A percentile compares a stretch with the other conserved stretches of the same genome.
Evolutionary conservation across 2,329 filamentous ascomycete species (phyloP).

Genomic region (Furcasterigmium sp.): DNA sequence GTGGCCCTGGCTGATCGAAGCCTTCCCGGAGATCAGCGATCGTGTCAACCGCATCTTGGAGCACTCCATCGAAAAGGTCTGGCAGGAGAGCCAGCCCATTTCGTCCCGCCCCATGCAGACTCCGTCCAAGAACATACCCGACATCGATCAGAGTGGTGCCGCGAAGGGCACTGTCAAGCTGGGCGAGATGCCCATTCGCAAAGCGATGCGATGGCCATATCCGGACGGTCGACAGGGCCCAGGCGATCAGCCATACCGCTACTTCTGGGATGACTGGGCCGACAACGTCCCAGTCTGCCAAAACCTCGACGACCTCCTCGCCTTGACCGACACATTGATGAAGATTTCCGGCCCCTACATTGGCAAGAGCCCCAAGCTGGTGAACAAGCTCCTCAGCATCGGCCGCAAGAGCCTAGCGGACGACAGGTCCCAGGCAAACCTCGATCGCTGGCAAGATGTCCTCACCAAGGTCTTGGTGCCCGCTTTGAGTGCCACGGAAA

Average conservation of each 20-base stretch:
- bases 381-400: slow-evolving; percentile 82
- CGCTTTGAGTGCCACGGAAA: slow-evolving; percentile 76
- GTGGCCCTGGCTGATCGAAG: slow-evolving; percentile 88
- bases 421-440: slow-evolving; percentile 66
- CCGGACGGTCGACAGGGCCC: slow-evolving; percentile 64
- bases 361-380: slow-evolving; percentile 71
- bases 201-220: slow-evolving; percentile 75
- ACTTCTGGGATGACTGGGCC: slow-evolving; percentile 97
- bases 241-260: slow-evolving; percentile 69
- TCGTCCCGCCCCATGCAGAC: slow-evolving; percentile 23
- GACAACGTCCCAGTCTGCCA: slow-evolving; percentile 92
- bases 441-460: slow-evolving; percentile 76
- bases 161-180: slow-evolving; percentile 66
- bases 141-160: slow-evolving; percentile 59
- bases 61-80: slow-evolving; percentile 74
- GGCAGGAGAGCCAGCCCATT: slow-evolving; percentile 37
- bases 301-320: slow-evolving; percentile 83
- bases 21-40: slow-evolving; percentile 74
- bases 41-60: slow-evolving; percentile 80
- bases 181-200: slow-evolving; percentile 53
- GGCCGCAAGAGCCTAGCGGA: slow-evolving; percentile 68
- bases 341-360: slow-evolving; percentile 86
- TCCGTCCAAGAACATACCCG: slow-evolving; percentile 38
- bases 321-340: slow-evolving; percentile 75
- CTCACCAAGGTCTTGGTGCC: slow-evolving; percentile 82